Base-by-base conservation (phyloP, 83 land plant genomes). In the Diphasiastrum complanatum region DNA sequence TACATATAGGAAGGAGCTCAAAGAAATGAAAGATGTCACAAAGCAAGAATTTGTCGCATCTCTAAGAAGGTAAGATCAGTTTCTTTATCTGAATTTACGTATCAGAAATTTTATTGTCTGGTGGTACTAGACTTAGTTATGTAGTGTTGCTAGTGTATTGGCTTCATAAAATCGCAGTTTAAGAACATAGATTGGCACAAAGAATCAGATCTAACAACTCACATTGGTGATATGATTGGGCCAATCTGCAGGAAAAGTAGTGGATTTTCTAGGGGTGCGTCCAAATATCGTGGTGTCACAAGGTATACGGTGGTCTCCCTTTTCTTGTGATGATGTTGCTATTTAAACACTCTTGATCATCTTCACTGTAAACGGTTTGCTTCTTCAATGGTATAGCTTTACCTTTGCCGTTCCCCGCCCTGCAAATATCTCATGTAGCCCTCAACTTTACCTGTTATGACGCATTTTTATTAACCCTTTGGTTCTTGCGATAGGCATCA, bases 221-320 rank as follows among this genome's bases (percentile, higher is more conserved):
- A 2, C 41, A n/a, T 6, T 28, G 61, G 41, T 20, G 8, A 22
- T 26, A 5, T 20, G 19, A 5, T 18, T 26, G 23, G 4, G 23
- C 51, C 51, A 5, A 34, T 26, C 2, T 46, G 18, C 68, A 61
- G 68, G 24, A 61, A 64, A 31, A 69, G 72, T 49, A 53, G 51
- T 51, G 72, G 72, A 10, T 69, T 69, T 29, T 36, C 72, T 6
- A 30, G 72, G 23, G 72, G 72, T 19, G 1, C 33, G 28, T 69
- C 72, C 28, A 59, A 49, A 28, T 69, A 60, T 60, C 72, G 68
- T 23, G 72, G 72, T 36, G 72, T 69, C 23, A 69, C 72, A 37
- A 69, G 68, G 68, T 65, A 48, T 5, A 31, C 14, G 4, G 14
- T 8, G 14, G 14, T 8, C 14, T 38, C 14, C 43, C 43, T 38